These are phyloP conservation scores for Kodamaea sp. DNA, from an alignment of 1,139 yeast species.

Conservation along the genomic window DNA sequence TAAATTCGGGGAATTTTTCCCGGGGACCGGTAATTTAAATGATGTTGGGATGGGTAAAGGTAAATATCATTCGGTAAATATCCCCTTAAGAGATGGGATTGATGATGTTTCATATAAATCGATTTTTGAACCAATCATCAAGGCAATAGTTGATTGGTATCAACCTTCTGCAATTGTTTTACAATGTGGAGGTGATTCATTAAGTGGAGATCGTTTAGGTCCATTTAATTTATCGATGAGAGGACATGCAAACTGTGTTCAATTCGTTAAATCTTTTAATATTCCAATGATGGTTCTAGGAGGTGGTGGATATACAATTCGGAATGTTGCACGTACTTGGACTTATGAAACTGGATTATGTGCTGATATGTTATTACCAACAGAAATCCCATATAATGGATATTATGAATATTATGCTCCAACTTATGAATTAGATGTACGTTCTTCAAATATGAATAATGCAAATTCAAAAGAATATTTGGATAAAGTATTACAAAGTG, in stretches of 20 bases:
- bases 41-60: slow-evolving; percentile 90
- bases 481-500: slow-evolving; percentile 76
- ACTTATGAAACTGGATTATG: slow-evolving; percentile 88
- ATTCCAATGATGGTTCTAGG: slow-evolving; percentile 90
- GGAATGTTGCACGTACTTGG: slow-evolving; percentile 96
- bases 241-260: slow-evolving; percentile 95
- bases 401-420: slow-evolving; percentile 97
- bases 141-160: slow-evolving; percentile 84
- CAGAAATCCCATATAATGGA: slow-evolving; percentile 90
- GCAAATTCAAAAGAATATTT: slow-evolving; percentile 92
- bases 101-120: slow-evolving; percentile 85
- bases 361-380: slow-evolving; percentile 71
- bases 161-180: slow-evolving; percentile 93
- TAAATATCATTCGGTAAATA: slow-evolving; percentile 79
- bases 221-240: slow-evolving; percentile 87
- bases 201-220: slow-evolving; percentile 87
- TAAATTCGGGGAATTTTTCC: slow-evolving; percentile 94
- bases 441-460: slow-evolving; percentile 95
- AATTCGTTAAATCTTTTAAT: slow-evolving; percentile 80
- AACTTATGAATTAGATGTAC: slow-evolving; percentile 85
- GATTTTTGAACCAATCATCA: slow-evolving; percentile 81
- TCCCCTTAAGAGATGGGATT: slow-evolving; percentile 88
- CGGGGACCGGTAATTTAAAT: slow-evolving; percentile 90
- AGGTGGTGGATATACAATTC: slow-evolving; percentile 97
- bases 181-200: slow-evolving; percentile 92